Base-by-base conservation (phyloP, 805 yeast species). In the Candida namnaoensis region DNA sequence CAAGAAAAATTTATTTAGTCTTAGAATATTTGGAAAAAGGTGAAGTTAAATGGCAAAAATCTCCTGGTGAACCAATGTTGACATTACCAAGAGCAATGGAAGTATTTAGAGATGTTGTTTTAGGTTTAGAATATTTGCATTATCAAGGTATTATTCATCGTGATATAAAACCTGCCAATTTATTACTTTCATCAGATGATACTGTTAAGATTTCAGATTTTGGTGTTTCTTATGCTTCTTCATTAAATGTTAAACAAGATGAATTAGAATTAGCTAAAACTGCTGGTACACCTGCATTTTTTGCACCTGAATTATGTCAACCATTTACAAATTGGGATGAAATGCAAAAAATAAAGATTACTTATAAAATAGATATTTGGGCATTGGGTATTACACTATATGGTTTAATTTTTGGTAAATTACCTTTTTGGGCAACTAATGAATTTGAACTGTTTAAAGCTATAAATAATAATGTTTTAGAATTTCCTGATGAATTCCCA, bases 241-340 rank as follows among this genome's bases (percentile, higher is more conserved):
- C 66, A 3, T 49, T 59, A 38, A 45, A 50, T 13, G 56, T 53
- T 19, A 78, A 76, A 39, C 77, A 74, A 25, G 69, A 75, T 48
- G 96, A 88, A 47, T 66, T 80, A 42, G 97, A 91, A 52, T 68
- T 91, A 46, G 95, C 96, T 2, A 91, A 90, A 60, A 91, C 98
- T 0, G 98, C 95, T 0, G 99, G 98, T 5, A 91, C 98, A 0
- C 98, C 98, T 2, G 97, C 96, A 0, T 91, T 91, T 60, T 82
- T 88, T 54, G 95, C 98, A 0, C 96, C 96, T 0, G 99, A 93
- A 58, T 69, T 90, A 38, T 90, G 96, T 56, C 71, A 72, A 41
- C 80, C 85, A 1, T 30, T 51, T 12, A 36, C 45, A 5, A 42
- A 38, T 15, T 42, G 41, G 23, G 58, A 54, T 32, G 59, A 56